Percentiles rank a stretch among this genome's conserved stretches.
phyloP scores from a whole-genome alignment of 2,329 filamentous ascomycete species.

The Hyphodiscus sp. region DNA sequence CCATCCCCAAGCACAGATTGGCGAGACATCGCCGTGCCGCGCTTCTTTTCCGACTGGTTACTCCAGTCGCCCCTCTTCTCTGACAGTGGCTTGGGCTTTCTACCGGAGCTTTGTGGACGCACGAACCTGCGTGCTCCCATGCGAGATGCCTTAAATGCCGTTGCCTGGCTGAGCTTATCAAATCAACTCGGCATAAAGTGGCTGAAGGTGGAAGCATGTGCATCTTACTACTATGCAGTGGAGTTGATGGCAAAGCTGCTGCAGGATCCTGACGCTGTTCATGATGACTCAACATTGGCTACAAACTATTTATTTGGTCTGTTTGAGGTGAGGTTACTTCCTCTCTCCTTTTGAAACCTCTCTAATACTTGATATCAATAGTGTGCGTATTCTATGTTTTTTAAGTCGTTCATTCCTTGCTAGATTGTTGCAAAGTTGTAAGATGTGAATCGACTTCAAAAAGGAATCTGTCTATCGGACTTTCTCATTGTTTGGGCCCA shows the following conservation, averaged over 20 bases:
- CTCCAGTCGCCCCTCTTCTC: not conserved
- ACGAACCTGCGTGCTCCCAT: not conserved
- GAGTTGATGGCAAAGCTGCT: not conserved
- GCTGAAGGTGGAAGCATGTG: not conserved
- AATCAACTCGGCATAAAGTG: not conserved
- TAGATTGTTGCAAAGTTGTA: too few species aligned
- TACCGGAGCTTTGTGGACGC: not conserved
- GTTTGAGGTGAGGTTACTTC: not conserved
- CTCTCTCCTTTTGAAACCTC: not conserved
- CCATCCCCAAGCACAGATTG: not conserved
- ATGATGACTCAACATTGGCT: not conserved
- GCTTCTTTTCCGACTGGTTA: not conserved
- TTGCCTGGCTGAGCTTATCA: not conserved
- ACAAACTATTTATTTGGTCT: not conserved
- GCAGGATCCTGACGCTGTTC: not conserved
- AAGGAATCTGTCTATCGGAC: too few species aligned
- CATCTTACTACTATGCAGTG: not conserved
- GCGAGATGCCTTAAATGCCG: not conserved
- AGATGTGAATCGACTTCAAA: too few species aligned
- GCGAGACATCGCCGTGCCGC: not conserved
- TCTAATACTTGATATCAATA: too few species aligned
- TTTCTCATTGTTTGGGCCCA: too few species aligned
- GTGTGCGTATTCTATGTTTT: too few species aligned
- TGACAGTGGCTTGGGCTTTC: not conserved
- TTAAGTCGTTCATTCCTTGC: too few species aligned